Base-by-base conservation (phyloP, 352 stramenopile genomes). In the Phytophthora parvispora region DNA sequence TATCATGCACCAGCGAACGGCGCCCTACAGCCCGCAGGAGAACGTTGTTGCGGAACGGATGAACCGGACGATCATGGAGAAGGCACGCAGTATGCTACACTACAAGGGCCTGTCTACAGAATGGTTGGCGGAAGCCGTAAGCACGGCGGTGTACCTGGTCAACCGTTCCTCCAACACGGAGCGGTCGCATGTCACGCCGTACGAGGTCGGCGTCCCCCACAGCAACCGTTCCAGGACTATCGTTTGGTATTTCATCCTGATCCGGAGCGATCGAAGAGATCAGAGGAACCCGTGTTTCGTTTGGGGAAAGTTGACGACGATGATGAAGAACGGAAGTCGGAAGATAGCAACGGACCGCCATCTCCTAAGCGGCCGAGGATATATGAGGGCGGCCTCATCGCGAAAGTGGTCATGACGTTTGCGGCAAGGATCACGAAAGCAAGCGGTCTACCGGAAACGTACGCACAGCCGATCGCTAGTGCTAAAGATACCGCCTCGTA, bases 331-430 rank as follows among this genome's bases (percentile, higher is more conserved):
- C n/a, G 20, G 25, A 59, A 50, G 27, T n/a, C 48, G 8, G 65
- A 60, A 60, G 50, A n/a, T 15, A 72, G 65, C 64, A 32, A 67
- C 24, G 57, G 56, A 6, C 28, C 42, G 13, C 32, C 56, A 0
- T 51, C 50, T 27, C 50, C n/a, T 5, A 67, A 72, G 24, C 64
- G 55, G 48, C 48, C 49, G 9, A 57, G 29, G 56, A 63, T 67
- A 8, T 49, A 67, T 13, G 56, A 59, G 20, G 38, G 64, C 27
- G 32, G n/a, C 6, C 58, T 68, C n/a, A 59, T 73, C n/a, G 58
- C 43, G 34, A 51, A 64, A 40, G 58, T 45, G 5, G 42, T 64
- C 13, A 16, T 58, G 1, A 40, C 56, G 16, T 66, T 61, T 24
- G 48, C 36, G n/a, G 64, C 48, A 13, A 71, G 49, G 8, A 29